These are phyloP conservation scores for Trichopus zeylanicus DNA, from an alignment of 116 monocot species.

Conservation along the genomic window DNA sequence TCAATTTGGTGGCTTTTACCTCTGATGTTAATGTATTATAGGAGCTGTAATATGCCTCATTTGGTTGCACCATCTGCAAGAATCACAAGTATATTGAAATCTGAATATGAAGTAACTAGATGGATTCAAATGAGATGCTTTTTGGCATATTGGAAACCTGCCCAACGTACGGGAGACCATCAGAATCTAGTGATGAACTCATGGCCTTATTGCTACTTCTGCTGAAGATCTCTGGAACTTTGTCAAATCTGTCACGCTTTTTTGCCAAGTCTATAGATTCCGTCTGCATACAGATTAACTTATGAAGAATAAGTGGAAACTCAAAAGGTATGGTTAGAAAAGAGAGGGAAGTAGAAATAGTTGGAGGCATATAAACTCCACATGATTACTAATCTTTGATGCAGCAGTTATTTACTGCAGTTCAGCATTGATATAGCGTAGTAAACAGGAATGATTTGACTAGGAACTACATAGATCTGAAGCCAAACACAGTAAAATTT, in stretches of 20 bases:
- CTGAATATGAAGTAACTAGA: too few species aligned
- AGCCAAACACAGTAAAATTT: too few species aligned
- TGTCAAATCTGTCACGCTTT: constrained; percentile 24
- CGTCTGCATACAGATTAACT: constrained; percentile 47
- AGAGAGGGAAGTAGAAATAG: not conserved
- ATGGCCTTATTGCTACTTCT: constrained; percentile 27
- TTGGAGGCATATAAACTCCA: too few species aligned
- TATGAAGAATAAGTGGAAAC: not conserved
- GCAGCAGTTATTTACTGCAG: too few species aligned
- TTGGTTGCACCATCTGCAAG: constrained; percentile 51
- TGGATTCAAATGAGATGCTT: too few species aligned
- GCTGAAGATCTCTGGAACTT: constrained; percentile 49
- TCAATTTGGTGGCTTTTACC: constrained; percentile 26
- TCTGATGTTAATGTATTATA: constrained; percentile 46
- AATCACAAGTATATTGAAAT: not conserved
- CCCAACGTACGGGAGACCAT: constrained; percentile 90
- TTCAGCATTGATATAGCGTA: too few species aligned
- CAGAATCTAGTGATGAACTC: constrained; percentile 49
- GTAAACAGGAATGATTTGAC: too few species aligned
- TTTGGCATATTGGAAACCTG: constrained; percentile 37
- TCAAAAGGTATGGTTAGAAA: not conserved
- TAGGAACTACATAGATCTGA: too few species aligned
- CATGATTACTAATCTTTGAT: too few species aligned
- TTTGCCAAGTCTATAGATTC: constrained; percentile 66
- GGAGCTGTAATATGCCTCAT: constrained; percentile 49